Evolutionary conservation across 2,329 filamentous ascomycete species (phyloP).

Genomic region (Corynespora cassiicola): DNA sequence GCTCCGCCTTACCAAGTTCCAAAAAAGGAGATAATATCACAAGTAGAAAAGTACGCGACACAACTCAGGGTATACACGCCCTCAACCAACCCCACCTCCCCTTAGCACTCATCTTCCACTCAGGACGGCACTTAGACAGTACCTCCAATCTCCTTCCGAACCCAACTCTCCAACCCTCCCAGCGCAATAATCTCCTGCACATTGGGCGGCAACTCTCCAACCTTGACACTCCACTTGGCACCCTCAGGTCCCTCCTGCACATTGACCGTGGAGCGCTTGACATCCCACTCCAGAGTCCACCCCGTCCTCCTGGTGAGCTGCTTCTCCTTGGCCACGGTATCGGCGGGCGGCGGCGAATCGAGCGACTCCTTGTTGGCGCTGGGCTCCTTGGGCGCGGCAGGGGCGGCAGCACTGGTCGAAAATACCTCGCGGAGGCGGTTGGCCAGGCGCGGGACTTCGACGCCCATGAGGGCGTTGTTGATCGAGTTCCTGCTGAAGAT

Average conservation of each 20-base stretch:
- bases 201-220: slow-evolving; percentile 82
- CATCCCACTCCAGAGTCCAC: slow-evolving; percentile 85
- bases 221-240: slow-evolving; percentile 76
- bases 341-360: slow-evolving; percentile 53
- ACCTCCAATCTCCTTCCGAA: slow-evolving; percentile 70
- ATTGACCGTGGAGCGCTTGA: slow-evolving; percentile 72
- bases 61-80: too few species aligned
- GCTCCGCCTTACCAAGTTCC: too few species aligned
- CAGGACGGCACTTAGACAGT: slow-evolving; percentile 23
- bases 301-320: slow-evolving; percentile 75
- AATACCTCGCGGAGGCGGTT: slow-evolving; percentile 70
- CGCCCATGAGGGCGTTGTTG: slow-evolving; percentile 77
- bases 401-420: slow-evolving; percentile 34
- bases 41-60: too few species aligned
- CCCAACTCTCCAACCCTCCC: slow-evolving; percentile 83
- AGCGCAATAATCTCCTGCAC: slow-evolving; percentile 70
- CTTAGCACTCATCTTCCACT: too few species aligned
- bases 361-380: slow-evolving; percentile 57
- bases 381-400: slow-evolving; percentile 60
- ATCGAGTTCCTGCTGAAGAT: slow-evolving; percentile 82
- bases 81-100: neutral
- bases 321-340: slow-evolving; percentile 56
- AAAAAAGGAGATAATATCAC: too few species aligned
- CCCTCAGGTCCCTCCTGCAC: slow-evolving; percentile 74
- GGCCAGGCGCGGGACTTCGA: slow-evolving; percentile 73